Evolutionary conservation across 2,329 filamentous ascomycete species (phyloP), one percentile per base, ranked within the genome.

Genomic region (Onygena corvina): DNA sequence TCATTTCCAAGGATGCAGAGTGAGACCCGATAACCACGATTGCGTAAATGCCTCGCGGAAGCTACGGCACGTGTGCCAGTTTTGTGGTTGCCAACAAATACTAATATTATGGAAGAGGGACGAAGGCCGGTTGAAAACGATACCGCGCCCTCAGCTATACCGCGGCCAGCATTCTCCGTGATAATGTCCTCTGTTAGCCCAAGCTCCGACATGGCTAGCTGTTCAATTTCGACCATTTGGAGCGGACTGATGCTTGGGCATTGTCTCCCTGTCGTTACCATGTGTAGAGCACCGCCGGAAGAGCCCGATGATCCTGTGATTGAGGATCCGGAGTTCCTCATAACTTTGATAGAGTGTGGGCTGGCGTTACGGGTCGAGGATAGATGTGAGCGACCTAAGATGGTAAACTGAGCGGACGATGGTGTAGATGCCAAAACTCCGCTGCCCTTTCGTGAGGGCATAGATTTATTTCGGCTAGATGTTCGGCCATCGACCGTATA

Each of bases 31-130:
- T 86, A 72, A 16, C 85, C 84, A 55, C 89, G 85, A 61, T 89
- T 90, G 47, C 86, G 80, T 6, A 96, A 76, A 63, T 96, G 89
- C 3, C 92, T 80, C 23, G 83, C 88, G 3, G 88, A 88, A 11
- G 87, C 85, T 48, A 96, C 75, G 2, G 88, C 87, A 51, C 90
- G 77, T 31, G 86, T 82, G 33, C 90, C 89, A 0, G 83, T 88
- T 56, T 87, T 87, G 65, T 94, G 90, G 64, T 95, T 96, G n/a
- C 92, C 90, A 0, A 86, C 89, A n/a, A 96, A 74, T 4, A 96
- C 79, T 18, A 94, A 80, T 46, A 83, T 72, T 4, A 79, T 76
- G 0, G 76, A 75, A 25, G 73, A 68, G 12, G 71, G 66, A 31
- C 72, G 68, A 45, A 71, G 67, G 46, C 73, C 73, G 40, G 93